Percentiles rank a stretch among this genome's conserved stretches.
Evolutionary conservation across 1,284 basidiomycete genomes (phyloP).

Genomic region (Leccinum brunneo-olivaceum): DNA sequence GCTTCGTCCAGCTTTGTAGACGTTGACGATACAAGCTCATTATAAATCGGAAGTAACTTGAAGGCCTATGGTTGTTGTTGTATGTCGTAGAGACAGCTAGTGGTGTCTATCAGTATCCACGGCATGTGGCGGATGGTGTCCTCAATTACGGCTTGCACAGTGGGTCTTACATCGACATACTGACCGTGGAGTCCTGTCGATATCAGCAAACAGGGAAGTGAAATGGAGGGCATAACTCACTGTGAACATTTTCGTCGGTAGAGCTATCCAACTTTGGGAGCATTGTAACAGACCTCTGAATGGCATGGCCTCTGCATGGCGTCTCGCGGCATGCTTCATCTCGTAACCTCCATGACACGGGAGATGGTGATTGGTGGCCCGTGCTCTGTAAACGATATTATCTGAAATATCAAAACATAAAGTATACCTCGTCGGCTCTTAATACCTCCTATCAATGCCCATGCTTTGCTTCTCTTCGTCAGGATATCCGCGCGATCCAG

Average conservation of each 20-base stretch:
- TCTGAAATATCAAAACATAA: neutral
- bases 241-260: neutral
- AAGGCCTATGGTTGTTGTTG: neutral
- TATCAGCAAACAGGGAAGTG: neutral
- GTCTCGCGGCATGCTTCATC: neutral
- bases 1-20: neutral
- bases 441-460: conserved; percentile 1
- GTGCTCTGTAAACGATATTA: neutral
- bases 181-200: neutral
- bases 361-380: neutral
- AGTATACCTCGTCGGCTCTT: conserved; percentile 1
- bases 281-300: conserved; percentile 2
- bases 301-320: neutral
- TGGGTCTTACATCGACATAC: neutral
- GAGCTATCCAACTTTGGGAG: neutral
- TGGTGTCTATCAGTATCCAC: neutral
- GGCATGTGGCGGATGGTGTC: neutral
- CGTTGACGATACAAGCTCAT: conserved; percentile 1
- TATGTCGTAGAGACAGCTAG: neutral
- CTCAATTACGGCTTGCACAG: neutral
- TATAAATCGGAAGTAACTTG: neutral
- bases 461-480: neutral
- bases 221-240: neutral
- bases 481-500: neutral
- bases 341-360: conserved; percentile 1